phyloP scores from a whole-genome alignment of 2,329 filamentous ascomycete genomes.

The Falciphora oryzae region DNA sequence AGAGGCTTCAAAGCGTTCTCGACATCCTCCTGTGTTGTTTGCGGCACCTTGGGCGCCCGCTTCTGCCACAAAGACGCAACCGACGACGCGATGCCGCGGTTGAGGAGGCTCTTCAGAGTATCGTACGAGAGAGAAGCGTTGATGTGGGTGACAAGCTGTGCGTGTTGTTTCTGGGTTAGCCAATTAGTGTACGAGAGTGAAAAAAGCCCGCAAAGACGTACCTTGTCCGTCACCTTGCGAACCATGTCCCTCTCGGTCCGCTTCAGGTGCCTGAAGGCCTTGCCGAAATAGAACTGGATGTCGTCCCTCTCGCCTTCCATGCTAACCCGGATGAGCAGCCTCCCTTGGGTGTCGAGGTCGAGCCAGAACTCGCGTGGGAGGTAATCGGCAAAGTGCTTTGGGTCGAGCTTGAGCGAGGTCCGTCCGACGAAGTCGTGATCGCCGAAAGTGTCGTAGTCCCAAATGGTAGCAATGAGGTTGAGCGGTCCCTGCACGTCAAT shows the following conservation, averaged over 20 bases:
- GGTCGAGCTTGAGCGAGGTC: slow-evolving; percentile 96
- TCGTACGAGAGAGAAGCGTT: slow-evolving; percentile 80
- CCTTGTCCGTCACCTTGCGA: slow-evolving; percentile 95
- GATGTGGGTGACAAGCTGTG: slow-evolving; percentile 84
- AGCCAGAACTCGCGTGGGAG: slow-evolving; percentile 96
- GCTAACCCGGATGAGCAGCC: slow-evolving; percentile 82
- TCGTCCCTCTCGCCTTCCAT: slow-evolving; percentile 99
- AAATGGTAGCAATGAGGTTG: slow-evolving; percentile 93
- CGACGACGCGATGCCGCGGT: slow-evolving; percentile 62
- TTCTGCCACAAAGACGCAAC: slow-evolving; percentile 67
- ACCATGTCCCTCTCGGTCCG: slow-evolving; percentile 98
- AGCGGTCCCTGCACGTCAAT: slow-evolving; percentile 88
- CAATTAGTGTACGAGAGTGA: background rate
- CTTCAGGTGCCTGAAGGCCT: slow-evolving; percentile 91
- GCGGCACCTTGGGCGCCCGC: slow-evolving; percentile 47
- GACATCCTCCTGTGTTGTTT: slow-evolving; percentile 65
- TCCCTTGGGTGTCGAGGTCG: slow-evolving; percentile 90
- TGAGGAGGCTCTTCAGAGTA: slow-evolving; percentile 69
- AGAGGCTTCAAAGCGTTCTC: slow-evolving; percentile 77
- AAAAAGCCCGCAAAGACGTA: slow-evolving; percentile 32
- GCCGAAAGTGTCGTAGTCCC: slow-evolving; percentile 96
- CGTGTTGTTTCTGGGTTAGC: slow-evolving; percentile 11
- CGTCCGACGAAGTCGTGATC: slow-evolving; percentile 96
- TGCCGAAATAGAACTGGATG: slow-evolving; percentile 97
- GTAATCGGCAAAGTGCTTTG: slow-evolving; percentile 94